Percentiles rank a stretch among this genome's conserved stretches.
Evolutionary conservation across 306 rosid species (phyloP).

Genomic region (Hippophae gyantsensis): DNA sequence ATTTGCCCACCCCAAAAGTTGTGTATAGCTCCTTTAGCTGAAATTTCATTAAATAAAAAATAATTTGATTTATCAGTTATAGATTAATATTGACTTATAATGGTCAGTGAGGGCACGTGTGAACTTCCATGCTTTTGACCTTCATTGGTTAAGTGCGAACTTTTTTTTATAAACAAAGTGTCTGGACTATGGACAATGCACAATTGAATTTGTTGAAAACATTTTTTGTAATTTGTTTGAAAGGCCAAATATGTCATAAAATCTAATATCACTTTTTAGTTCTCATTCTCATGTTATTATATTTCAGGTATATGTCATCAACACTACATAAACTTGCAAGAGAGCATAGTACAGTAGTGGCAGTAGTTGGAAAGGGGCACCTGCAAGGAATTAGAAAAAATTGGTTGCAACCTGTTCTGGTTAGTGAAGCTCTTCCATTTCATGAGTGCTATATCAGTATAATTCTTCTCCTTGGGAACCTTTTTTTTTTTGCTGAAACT

Average conservation of each 20-base stretch:
- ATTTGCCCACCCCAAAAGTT: too few relatives aligned
- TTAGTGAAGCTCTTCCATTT: slow-evolving; percentile 25
- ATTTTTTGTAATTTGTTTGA: neutral
- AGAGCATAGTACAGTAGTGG: slow-evolving; percentile 61
- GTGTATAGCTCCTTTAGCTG: too few relatives aligned
- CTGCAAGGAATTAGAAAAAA: slow-evolving; percentile 78
- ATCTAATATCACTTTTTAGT: neutral
- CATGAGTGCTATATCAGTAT: neutral
- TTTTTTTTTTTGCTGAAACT: neutral
- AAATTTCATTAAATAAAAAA: too few relatives aligned
- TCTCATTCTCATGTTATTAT: slow-evolving; percentile 8
- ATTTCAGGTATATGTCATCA: slow-evolving; percentile 74
- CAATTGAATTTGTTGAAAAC: too few relatives aligned
- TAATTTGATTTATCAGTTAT: too few relatives aligned
- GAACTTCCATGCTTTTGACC: too few relatives aligned
- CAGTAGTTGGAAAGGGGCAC: slow-evolving; percentile 94
- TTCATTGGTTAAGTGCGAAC: too few relatives aligned
- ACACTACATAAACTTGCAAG: slow-evolving; percentile 56
- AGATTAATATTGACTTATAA: too few relatives aligned
- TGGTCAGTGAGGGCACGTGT: too few relatives aligned
- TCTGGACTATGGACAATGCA: too few relatives aligned
- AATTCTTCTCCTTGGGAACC: neutral
- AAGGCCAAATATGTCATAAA: neutral
- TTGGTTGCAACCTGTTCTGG: slow-evolving; percentile 83
- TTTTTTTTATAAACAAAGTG: too few relatives aligned